Base-by-base conservation (phyloP, 257 asterid genomes). In the Primulina eburnea region DNA sequence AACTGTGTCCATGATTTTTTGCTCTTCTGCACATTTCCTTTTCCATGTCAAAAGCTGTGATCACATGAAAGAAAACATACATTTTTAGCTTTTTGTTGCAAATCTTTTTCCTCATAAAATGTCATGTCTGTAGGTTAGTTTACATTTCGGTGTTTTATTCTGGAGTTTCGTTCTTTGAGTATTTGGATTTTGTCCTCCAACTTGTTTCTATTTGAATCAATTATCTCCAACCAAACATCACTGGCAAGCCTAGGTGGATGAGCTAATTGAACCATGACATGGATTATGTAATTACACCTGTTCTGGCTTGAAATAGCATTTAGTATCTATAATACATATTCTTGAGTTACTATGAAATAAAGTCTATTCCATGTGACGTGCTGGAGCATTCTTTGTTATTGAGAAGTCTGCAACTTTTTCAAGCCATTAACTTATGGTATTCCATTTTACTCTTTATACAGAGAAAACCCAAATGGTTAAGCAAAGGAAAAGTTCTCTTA, bases 391-490 rank as follows among this genome's bases (percentile, higher is more conserved):
- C 18, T 21, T 21, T 34, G 50, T 30, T 53, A 67, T 69, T 34
- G 8, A 28, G 33, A 57, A 29, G 59, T 64, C 75, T 17, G 43
- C 60, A 56, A 32, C 29, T 65, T 55, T 70, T 43, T 75, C 12
- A n/a, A 33, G 43, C 71, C 52, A n/a, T 72, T 60, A 34, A 28
- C 57, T 69, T 33, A 32, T 61, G 53, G 63, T 79, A 21, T 71
- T 72, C 24, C 37, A 58, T 40, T 74, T 40, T 61, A 68, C 60
- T 68, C 69, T 74, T 76, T 74, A 26, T 71, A 14, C 74, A 93
- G 99, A 86, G 79, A 89, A 83, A 85, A 65, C 73, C 78, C 92
- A 83, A 68, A 72, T 64, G 50, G 72, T 75, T 56, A 89, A 84
- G 90, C 92, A 81, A 75, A 90, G 78, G 90, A 84, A 61, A 84